Conservation (phyloP, 805 yeast species). For the Candida ovalis region DNA sequence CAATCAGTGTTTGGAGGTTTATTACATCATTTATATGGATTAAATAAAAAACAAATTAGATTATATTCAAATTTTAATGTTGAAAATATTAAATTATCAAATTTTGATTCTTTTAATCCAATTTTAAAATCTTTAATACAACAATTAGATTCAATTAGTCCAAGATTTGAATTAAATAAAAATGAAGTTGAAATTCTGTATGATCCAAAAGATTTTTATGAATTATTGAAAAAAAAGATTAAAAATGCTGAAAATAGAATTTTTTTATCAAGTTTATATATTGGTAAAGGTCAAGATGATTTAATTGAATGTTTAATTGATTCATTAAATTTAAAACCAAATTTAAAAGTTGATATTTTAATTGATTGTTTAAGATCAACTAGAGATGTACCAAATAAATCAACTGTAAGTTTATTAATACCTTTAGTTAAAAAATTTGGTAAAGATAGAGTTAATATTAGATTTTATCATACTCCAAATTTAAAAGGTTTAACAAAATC, state of each 20-base stretch:
- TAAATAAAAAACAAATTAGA: slow-evolving; percentile 13
- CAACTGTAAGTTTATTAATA: slow-evolving; percentile 74
- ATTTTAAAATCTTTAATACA: slow-evolving; percentile 27
- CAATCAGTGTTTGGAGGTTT: slow-evolving; percentile 14
- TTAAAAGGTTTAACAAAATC: slow-evolving; percentile 61
- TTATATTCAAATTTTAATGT: slow-evolving; percentile 23
- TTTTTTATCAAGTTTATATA: slow-evolving; percentile 79
- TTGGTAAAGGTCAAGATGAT: slow-evolving; percentile 81
- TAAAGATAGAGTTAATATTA: slow-evolving; percentile 62
- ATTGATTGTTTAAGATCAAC: slow-evolving; percentile 91
- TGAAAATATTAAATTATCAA: slow-evolving; percentile 23
- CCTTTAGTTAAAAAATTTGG: slow-evolving; percentile 63
- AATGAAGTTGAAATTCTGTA: slow-evolving; percentile 59
- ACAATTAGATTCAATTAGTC: slow-evolving; percentile 62
- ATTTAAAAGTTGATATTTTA: slow-evolving; percentile 65
- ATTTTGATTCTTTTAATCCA: slow-evolving; percentile 26
- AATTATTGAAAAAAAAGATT: slow-evolving; percentile 59
- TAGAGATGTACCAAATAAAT: slow-evolving; percentile 77
- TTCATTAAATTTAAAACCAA: slow-evolving; percentile 57
- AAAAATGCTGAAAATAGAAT: slow-evolving; percentile 57
- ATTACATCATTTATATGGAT: slow-evolving; percentile 15
- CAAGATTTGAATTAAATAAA: slow-evolving; percentile 56
- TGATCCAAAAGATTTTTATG: slow-evolving; percentile 72
- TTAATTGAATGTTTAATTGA: slow-evolving; percentile 56
- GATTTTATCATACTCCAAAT: slow-evolving; percentile 89